Evolutionary conservation across 805 yeast species (phyloP).

Genomic region (Lipomyces japonicus): DNA sequence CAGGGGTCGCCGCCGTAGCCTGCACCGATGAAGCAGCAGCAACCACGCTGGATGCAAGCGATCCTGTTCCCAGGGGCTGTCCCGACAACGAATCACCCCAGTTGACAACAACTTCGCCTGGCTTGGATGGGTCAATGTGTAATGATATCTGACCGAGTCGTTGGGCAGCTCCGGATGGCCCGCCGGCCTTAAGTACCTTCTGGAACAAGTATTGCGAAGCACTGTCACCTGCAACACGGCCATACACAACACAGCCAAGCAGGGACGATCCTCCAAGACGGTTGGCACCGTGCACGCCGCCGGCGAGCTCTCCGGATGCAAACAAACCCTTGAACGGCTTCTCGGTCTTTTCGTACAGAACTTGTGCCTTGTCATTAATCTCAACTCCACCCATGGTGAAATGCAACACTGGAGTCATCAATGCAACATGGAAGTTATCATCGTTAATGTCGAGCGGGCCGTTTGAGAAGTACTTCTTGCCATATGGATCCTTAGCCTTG

Average conservation of each 20-base stretch:
- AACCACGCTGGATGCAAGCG: conserved; percentile 10
- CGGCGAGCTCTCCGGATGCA: conserved; percentile 59
- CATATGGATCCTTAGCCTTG: conserved; percentile 41
- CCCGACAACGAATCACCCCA: conserved; percentile 19
- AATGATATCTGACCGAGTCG: conserved; percentile 45
- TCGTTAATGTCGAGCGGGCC: conserved; percentile 43
- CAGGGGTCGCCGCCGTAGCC: no score
- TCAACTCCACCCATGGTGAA: conserved; percentile 68
- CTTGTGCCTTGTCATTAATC: conserved; percentile 47
- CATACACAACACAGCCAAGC: conserved; percentile 54
- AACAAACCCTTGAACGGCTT: conserved; percentile 43
- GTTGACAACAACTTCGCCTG: conserved; percentile 30
- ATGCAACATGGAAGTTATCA: conserved; percentile 49
- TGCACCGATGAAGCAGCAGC: conserved; percentile 12
- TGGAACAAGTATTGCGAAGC: conserved; percentile 40
- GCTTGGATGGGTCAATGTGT: conserved; percentile 36
- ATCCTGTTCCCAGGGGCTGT: conserved; percentile 8
- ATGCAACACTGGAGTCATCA: conserved; percentile 55
- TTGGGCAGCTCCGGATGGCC: conserved; percentile 30
- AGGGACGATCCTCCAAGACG: conserved; percentile 55
- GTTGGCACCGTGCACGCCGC: conserved; percentile 57
- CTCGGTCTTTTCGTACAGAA: conserved; percentile 33
- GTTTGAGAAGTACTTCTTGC: conserved; percentile 49
- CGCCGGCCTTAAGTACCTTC: conserved; percentile 34
- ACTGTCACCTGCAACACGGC: conserved; percentile 45